Conservation (phyloP, 2,329 filamentous ascomycete species). For the Colletotrichum orbiculare region DNA sequence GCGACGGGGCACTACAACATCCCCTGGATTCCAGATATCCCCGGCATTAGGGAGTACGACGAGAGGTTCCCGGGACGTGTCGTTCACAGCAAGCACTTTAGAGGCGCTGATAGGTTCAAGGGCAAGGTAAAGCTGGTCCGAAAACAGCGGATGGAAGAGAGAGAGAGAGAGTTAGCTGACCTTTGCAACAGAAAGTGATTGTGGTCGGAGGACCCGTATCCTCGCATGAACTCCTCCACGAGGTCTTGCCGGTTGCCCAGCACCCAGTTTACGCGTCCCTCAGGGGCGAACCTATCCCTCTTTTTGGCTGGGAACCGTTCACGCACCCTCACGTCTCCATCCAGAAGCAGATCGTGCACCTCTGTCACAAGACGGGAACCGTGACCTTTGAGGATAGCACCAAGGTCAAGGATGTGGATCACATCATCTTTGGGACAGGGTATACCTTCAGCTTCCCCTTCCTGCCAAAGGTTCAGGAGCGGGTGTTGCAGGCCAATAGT, state of each 20-base stretch:
- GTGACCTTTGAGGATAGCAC: slow-evolving; percentile 65
- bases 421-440: slow-evolving; percentile 69
- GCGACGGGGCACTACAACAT: slow-evolving; percentile 55
- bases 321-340: slow-evolving; percentile 60
- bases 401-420: slow-evolving; percentile 59
- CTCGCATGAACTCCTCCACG: slow-evolving; percentile 66
- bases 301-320: slow-evolving; percentile 68
- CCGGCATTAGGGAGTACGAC: slow-evolving; percentile 52
- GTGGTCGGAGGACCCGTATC: slow-evolving; percentile 69
- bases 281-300: slow-evolving; percentile 57
- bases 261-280: slow-evolving; percentile 61
- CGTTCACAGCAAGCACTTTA: slow-evolving; percentile 54
- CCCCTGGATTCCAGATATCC: slow-evolving; percentile 53
- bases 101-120: slow-evolving; percentile 42
- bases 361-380: slow-evolving; percentile 48
- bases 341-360: slow-evolving; percentile 55
- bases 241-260: slow-evolving; percentile 57
- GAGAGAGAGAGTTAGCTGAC: neutral
- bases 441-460: slow-evolving; percentile 69
- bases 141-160: neutral
- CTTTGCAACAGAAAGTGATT: slow-evolving; percentile 56
- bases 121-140: slow-evolving; percentile 34
- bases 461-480: slow-evolving; percentile 57
- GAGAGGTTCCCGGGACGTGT: slow-evolving; percentile 49
- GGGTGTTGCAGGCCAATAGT: slow-evolving; percentile 50